Evolutionary conservation across 2,329 filamentous ascomycete genomes (phyloP), one percentile per base, ranked within the genome.

Genomic region (Colletotrichum liriopes): DNA sequence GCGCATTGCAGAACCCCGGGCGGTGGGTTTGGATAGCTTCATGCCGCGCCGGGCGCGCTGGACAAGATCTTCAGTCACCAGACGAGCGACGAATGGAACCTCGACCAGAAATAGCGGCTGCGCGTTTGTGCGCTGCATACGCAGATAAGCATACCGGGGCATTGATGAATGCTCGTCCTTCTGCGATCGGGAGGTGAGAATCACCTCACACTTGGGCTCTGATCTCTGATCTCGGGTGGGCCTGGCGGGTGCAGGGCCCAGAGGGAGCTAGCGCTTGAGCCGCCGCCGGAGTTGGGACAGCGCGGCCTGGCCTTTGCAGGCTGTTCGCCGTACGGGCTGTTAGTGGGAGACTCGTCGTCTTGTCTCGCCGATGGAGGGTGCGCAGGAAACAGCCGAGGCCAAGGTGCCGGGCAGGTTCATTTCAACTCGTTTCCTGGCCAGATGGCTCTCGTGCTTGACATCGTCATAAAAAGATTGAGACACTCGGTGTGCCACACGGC

Each of bases 211-310:
- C 29, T 5, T 32, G 18, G 43, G n/a, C 43, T n/a, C 18, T 20
- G 20, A 20, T 16, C 20, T 37, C 20, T 20, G 20, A 20, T 16
- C 20, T 37, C 20, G 59, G 54, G 55, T 32, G 56, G 56, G 26
- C 37, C 23, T 12, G 52, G 60, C 52, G 52, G 58, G 43, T 70
- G 54, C 47, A 66, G 62, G 18, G 32, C 56, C 32, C 43, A 62
- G 26, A 16, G 14, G n/a, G 45, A 39, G 41, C 68, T 67, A 71
- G 29, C 56, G 64, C 68, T 71, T 58, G 69, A 72, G 65, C 65
- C 65, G 69, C 56, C 47, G 65, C 55, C 58, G 65, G 65, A 54
- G 58, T 72, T 41, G 58, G 59, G 37, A 72, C 52, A 58, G 64
- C 16, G 29, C 39, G 20, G 62, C 52, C 39, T 66, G 51, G 62